phyloP scores from a whole-genome alignment of 2,329 filamentous ascomycete species.

The Penicillium sp. region DNA sequence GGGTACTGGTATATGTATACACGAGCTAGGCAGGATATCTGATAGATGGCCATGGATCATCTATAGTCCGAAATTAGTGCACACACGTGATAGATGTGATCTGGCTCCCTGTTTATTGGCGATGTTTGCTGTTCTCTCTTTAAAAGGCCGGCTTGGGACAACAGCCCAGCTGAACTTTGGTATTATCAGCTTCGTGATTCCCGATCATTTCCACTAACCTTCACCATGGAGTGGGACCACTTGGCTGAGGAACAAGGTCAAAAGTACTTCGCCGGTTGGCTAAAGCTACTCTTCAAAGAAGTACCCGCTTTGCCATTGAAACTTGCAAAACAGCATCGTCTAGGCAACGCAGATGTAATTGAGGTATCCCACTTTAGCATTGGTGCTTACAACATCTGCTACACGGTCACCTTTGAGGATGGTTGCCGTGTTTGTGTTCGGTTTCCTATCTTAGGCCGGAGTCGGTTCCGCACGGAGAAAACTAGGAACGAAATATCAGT shows the following conservation, averaged over 20 bases:
- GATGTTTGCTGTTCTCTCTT: too few species aligned
- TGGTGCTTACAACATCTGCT: slow-evolving; percentile 24
- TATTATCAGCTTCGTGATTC: too few species aligned
- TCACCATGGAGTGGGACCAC: slow-evolving; percentile 14
- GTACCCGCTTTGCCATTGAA: slow-evolving; percentile 10
- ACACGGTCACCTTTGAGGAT: slow-evolving; percentile 21
- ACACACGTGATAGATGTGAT: too few species aligned
- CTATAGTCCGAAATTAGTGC: too few species aligned
- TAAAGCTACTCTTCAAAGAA: slow-evolving; percentile 3
- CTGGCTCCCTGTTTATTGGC: too few species aligned
- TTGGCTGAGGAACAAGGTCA: slow-evolving; percentile 12
- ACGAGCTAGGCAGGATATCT: too few species aligned
- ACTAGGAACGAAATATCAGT: slow-evolving; percentile 7
- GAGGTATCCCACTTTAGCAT: slow-evolving; percentile 2
- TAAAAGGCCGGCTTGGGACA: too few species aligned
- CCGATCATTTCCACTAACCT: too few species aligned
- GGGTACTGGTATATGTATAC: too few species aligned
- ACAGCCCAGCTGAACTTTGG: too few species aligned
- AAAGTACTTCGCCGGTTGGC: slow-evolving; percentile 11
- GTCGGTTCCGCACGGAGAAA: slow-evolving; percentile 10
- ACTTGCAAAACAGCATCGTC: slow-evolving; percentile 9
- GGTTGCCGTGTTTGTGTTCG: slow-evolving; percentile 18
- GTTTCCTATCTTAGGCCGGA: slow-evolving; percentile 12
- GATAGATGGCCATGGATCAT: too few species aligned
- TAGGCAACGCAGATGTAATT: slow-evolving; percentile 2